These are phyloP conservation scores for Trametopsis cervina DNA, from an alignment of 768 basidiomycete genomes.

Conservation along the genomic window DNA sequence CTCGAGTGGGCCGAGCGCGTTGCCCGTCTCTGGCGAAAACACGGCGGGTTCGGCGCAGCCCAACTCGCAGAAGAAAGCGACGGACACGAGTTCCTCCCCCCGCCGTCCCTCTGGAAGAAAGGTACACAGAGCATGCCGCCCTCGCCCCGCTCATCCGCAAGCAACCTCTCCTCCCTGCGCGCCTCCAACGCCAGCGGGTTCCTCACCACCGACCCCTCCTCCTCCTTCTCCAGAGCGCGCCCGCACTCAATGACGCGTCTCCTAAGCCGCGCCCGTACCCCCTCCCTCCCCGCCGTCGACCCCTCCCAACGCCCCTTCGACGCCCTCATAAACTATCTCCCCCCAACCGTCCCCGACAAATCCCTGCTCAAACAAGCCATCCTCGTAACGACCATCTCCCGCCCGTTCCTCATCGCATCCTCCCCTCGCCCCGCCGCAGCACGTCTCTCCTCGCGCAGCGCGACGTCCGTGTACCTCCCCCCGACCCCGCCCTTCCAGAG, in stretches of 20 bases:
- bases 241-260: constrained; percentile 10
- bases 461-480: constrained; percentile 15
- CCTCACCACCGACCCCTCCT: constrained; percentile 2
- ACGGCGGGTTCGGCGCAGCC: constrained; percentile 23
- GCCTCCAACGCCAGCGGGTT: constrained; percentile 2
- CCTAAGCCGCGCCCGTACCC: constrained; percentile 4
- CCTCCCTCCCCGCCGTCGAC: constrained; percentile 21
- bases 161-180: constrained; percentile 9
- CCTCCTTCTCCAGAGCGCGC: constrained; percentile 10
- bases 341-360: constrained; percentile 24
- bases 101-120: constrained; percentile 18
- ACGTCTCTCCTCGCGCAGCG: constrained; percentile 9
- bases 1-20: constrained; percentile 36
- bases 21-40: constrained; percentile 29
- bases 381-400: constrained; percentile 32
- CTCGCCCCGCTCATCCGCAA: constrained; percentile 17
- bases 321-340: constrained; percentile 31
- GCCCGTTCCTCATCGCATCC: constrained; percentile 26
- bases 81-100: constrained; percentile 17
- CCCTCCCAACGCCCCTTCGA: constrained; percentile 31
- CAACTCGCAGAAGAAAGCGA: constrained; percentile 21
- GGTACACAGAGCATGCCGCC: constrained; percentile 18
- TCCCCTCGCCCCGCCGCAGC: constrained; percentile 2
- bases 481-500: constrained; percentile 17
- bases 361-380: constrained; percentile 32